A percentile compares a stretch with the other conserved stretches of the same genome.
Conservation (phyloP, 2,329 filamentous ascomycete species). For the Fusarium decemcellulare region DNA sequence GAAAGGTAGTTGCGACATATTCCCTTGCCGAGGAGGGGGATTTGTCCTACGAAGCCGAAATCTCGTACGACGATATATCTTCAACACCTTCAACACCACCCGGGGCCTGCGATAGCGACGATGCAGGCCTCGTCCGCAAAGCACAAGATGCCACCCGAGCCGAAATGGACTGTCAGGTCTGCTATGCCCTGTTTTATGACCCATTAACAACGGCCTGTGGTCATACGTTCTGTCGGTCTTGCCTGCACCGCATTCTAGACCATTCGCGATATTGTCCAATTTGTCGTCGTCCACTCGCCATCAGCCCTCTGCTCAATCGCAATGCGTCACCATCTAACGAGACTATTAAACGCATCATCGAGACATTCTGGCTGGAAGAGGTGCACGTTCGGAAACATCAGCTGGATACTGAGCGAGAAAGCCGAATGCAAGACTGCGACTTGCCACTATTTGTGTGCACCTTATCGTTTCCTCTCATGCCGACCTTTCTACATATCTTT, state of each 20-base stretch:
- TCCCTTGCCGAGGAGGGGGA: conserved; percentile 73
- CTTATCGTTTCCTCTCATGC: conserved; percentile 84
- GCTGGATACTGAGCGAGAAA: conserved; percentile 70
- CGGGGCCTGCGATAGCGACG: conserved; percentile 43
- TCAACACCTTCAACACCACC: conserved; percentile 40
- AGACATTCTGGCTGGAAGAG: conserved; percentile 78
- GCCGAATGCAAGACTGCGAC: conserved; percentile 69
- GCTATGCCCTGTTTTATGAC: conserved; percentile 85
- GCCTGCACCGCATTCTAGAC: conserved; percentile 82
- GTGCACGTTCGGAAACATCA: conserved; percentile 70
- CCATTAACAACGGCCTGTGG: conserved; percentile 89
- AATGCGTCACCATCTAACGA: conserved; percentile 70
- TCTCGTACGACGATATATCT: conserved; percentile 60
- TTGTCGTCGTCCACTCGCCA: conserved; percentile 76
- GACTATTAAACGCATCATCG: conserved; percentile 73
- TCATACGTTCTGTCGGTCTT: conserved; percentile 89
- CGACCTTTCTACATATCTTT: conserved; percentile 91
- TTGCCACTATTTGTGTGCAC: conserved; percentile 87
- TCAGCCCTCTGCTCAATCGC: conserved; percentile 60
- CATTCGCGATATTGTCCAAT: conserved; percentile 85
- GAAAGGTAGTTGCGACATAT: conserved; percentile 77
- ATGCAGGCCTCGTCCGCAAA: conserved; percentile 59
- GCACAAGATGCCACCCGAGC: conserved; percentile 73
- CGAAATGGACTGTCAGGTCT: conserved; percentile 91
- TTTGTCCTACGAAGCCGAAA: conserved; percentile 69